These are phyloP conservation scores for Phytophthora sp. DNA, from an alignment of 352 stramenopile species.

Conservation along the genomic window DNA sequence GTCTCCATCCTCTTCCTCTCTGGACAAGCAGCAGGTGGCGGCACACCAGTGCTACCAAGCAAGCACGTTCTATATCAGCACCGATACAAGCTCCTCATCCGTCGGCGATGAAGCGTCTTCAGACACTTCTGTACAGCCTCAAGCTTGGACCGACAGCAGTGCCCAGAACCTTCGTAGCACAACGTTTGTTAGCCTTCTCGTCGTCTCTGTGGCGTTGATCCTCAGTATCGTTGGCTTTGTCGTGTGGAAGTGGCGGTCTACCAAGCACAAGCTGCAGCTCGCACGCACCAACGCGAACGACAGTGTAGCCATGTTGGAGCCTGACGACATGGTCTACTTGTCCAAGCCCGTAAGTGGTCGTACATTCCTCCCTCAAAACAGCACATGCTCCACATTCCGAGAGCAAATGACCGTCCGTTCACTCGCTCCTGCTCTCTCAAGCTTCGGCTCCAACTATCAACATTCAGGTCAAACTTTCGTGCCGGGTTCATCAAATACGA, in stretches of 20 bases:
- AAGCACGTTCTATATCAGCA: conserved; percentile 35
- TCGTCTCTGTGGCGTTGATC: conserved; percentile 14
- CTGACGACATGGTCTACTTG: conserved; percentile 30
- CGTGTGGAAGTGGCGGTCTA: conserved; percentile 30
- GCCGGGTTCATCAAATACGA: conserved; percentile 11
- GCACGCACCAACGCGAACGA: conserved; percentile 23
- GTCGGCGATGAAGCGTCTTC: conserved; percentile 16
- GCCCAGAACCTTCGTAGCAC: neutral
- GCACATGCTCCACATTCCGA: conserved; percentile 29
- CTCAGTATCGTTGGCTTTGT: conserved; percentile 19
- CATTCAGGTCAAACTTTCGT: conserved; percentile 19
- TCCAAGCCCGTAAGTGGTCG: conserved; percentile 28
- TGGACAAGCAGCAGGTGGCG: conserved; percentile 9
- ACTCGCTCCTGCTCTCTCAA: conserved; percentile 31
- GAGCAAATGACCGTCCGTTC: conserved; percentile 26
- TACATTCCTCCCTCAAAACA: conserved; percentile 32
- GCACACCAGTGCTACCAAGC: conserved; percentile 30
- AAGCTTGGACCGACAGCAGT: neutral
- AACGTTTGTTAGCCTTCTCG: conserved; percentile 8
- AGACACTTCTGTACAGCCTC: conserved; percentile 1
- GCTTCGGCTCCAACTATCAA: conserved; percentile 25
- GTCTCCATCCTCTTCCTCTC: neutral
- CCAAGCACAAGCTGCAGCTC: conserved; percentile 11
- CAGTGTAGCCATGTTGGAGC: conserved; percentile 40
- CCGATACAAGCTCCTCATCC: neutral